phyloP scores from a whole-genome alignment of 495 filamentous ascomycete genomes.

The Extremus antarcticus region DNA sequence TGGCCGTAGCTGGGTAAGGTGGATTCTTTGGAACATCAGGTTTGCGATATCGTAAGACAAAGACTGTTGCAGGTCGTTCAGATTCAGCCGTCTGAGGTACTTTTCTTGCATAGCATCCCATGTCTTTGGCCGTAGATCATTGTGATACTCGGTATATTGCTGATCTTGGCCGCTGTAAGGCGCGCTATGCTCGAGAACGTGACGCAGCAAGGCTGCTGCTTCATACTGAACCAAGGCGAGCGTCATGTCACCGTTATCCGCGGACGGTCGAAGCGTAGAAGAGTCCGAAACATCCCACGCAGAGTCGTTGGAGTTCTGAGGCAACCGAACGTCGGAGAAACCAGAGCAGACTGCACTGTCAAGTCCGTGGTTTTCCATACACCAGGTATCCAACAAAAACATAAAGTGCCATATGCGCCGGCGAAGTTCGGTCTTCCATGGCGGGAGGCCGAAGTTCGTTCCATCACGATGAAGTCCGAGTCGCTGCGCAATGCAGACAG shows the following conservation, averaged over 20 bases:
- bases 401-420: constrained; percentile 20
- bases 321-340: background rate
- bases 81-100: background rate
- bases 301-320: background rate
- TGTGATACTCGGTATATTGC: background rate
- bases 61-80: background rate
- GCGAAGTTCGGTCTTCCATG: constrained; percentile 26
- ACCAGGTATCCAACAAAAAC: background rate
- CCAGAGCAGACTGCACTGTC: background rate
- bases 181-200: background rate
- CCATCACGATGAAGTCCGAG: constrained; percentile 35
- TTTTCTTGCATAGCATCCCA: background rate
- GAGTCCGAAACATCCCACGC: background rate
- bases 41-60: background rate
- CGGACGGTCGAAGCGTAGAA: background rate
- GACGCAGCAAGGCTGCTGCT: background rate
- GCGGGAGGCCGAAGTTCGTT: constrained; percentile 14
- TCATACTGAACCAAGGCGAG: background rate
- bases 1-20: background rate
- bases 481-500: constrained; percentile 33
- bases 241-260: background rate
- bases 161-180: background rate
- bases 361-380: background rate
- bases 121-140: background rate
- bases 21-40: background rate